phyloP scores from a whole-genome alignment of 768 basidiomycete genomes.

The Tulasnella sp. region DNA sequence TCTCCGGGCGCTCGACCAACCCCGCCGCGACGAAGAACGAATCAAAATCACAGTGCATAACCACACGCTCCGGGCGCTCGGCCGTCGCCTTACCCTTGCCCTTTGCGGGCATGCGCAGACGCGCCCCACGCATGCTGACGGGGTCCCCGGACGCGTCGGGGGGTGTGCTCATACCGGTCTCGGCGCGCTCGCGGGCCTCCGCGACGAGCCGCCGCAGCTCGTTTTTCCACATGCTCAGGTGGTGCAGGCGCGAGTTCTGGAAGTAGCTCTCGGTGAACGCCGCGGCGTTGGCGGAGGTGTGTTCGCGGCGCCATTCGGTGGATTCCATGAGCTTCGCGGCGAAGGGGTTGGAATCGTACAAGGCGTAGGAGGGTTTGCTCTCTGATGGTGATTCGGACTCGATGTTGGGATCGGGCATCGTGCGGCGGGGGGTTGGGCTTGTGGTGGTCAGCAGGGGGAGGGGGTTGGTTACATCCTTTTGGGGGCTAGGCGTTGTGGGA shows the following conservation, averaged over 20 bases:
- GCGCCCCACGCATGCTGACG: constrained; percentile 27
- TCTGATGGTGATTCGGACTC: constrained; percentile 35
- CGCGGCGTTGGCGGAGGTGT: constrained; percentile 67
- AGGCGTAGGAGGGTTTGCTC: constrained; percentile 52
- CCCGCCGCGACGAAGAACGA: constrained; percentile 96
- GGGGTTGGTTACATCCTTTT: background rate
- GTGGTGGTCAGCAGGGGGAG: background rate
- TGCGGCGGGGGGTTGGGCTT: background rate
- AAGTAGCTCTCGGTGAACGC: constrained; percentile 79
- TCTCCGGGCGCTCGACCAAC: constrained; percentile 59
- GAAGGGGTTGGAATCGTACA: constrained; percentile 51
- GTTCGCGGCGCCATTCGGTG: constrained; percentile 71
- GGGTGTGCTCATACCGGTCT: constrained; percentile 27
- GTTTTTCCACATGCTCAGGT: constrained; percentile 83
- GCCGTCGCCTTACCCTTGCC: constrained; percentile 45
- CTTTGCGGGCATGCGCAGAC: constrained; percentile 26
- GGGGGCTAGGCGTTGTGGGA: background rate
- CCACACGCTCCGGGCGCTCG: constrained; percentile 43
- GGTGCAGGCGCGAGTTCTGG: constrained; percentile 79
- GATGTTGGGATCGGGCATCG: background rate
- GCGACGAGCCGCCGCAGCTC: constrained; percentile 71
- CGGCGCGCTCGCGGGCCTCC: constrained; percentile 63
- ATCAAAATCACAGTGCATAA: constrained; percentile 94
- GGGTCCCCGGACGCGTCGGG: constrained; percentile 11
- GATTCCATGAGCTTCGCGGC: constrained; percentile 73